Evolutionary conservation across 2,329 filamentous ascomycete genomes (phyloP).

Genomic region (Neofusicoccum kwambonambiense): DNA sequence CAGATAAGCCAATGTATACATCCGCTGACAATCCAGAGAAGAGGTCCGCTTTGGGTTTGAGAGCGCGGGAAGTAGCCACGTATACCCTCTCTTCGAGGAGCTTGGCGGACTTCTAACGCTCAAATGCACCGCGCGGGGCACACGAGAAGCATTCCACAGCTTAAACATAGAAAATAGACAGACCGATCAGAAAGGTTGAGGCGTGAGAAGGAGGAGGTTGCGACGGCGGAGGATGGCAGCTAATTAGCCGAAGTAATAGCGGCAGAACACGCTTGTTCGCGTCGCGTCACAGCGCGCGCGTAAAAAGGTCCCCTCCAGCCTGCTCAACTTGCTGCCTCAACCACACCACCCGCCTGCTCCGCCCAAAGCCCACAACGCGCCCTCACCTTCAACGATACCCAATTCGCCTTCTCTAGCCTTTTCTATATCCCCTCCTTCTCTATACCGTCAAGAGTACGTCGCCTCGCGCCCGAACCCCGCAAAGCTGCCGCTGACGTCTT

Average conservation of each 20-base stretch:
- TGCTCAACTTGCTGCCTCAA: not conserved
- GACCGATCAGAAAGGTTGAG: too few relatives aligned
- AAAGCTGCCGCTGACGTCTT: slow-evolving; percentile 8
- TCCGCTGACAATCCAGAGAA: too few relatives aligned
- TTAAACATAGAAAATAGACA: too few relatives aligned
- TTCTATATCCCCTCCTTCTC: not conserved
- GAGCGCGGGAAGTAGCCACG: too few relatives aligned
- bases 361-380: not conserved
- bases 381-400: slow-evolving; percentile 8
- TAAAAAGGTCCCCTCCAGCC: slow-evolving; percentile 2
- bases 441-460: slow-evolving; percentile 19
- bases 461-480: not conserved
- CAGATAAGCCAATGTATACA: too few relatives aligned
- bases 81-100: too few relatives aligned
- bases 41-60: too few relatives aligned
- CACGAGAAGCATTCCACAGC: too few relatives aligned
- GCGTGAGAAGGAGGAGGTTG: too few relatives aligned
- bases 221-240: too few relatives aligned
- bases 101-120: too few relatives aligned
- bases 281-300: not conserved
- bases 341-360: not conserved
- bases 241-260: not conserved
- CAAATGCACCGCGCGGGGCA: too few relatives aligned
- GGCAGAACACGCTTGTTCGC: slow-evolving; percentile 3
- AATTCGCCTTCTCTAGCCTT: not conserved